Percentiles rank a stretch among this genome's conserved stretches.
Evolutionary conservation across 257 asterid genomes (phyloP).

Genomic region (Primulina tabacum): DNA sequence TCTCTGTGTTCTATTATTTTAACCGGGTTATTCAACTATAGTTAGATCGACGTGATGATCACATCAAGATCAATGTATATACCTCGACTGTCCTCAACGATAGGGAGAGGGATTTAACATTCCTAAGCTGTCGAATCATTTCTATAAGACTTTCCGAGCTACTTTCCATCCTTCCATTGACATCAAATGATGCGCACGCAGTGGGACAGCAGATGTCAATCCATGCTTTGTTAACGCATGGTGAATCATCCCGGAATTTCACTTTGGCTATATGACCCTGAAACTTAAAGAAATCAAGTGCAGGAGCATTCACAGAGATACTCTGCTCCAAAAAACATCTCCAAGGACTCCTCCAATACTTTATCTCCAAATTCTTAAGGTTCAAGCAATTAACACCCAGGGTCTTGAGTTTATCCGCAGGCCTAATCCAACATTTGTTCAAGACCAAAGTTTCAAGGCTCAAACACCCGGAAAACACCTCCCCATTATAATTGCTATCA

Average conservation of each 20-base stretch:
- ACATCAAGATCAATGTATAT: slow-evolving; percentile 17
- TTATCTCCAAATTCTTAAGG: slow-evolving; percentile 40
- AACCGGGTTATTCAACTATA: background rate
- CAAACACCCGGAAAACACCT: slow-evolving; percentile 42
- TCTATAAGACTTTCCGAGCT: slow-evolving; percentile 26
- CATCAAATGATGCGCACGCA: slow-evolving; percentile 24
- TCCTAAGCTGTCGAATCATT: slow-evolving; percentile 39
- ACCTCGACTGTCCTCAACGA: slow-evolving; percentile 49
- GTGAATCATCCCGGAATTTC: slow-evolving; percentile 29
- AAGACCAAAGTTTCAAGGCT: slow-evolving; percentile 40
- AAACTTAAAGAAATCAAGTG: slow-evolving; percentile 34
- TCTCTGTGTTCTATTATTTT: too few relatives aligned
- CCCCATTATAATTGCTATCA: slow-evolving; percentile 27
- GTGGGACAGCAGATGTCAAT: slow-evolving; percentile 37
- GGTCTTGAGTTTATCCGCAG: slow-evolving; percentile 25
- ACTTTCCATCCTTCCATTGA: slow-evolving; percentile 27
- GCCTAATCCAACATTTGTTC: slow-evolving; percentile 38
- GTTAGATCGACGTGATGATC: background rate
- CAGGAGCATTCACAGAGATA: slow-evolving; percentile 46
- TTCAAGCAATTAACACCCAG: slow-evolving; percentile 36
- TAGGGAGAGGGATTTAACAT: slow-evolving; percentile 30
- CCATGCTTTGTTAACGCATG: slow-evolving; percentile 34
- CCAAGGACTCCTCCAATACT: slow-evolving; percentile 57
- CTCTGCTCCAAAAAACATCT: slow-evolving; percentile 29
- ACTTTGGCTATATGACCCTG: slow-evolving; percentile 39